phyloP scores from a whole-genome alignment of 2,329 filamentous ascomycete genomes.

The Exophiala dermatitidis region DNA sequence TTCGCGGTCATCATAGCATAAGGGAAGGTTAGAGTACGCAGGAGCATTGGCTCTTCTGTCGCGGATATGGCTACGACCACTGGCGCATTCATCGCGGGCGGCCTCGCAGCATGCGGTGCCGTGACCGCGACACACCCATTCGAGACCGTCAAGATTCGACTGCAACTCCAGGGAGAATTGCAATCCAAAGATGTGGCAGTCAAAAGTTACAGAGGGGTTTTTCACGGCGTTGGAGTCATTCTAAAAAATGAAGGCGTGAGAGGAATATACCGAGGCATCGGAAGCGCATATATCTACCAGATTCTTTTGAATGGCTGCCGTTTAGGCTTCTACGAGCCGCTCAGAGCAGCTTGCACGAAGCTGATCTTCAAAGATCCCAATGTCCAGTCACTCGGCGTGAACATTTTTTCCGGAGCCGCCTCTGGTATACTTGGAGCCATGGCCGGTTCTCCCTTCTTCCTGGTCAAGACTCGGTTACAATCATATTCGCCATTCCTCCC shows the following conservation, averaged over 20 bases:
- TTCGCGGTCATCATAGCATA: slow-evolving; percentile 2
- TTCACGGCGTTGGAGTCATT: slow-evolving; percentile 88
- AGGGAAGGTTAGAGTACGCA: background rate
- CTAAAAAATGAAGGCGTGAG: slow-evolving; percentile 78
- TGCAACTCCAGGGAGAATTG: slow-evolving; percentile 94
- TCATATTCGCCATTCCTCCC: slow-evolving; percentile 88
- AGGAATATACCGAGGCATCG: slow-evolving; percentile 81
- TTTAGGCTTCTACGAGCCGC: slow-evolving; percentile 93
- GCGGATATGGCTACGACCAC: slow-evolving; percentile 25
- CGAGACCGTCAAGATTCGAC: slow-evolving; percentile 97
- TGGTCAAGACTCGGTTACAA: slow-evolving; percentile 93
- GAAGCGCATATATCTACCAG: slow-evolving; percentile 93
- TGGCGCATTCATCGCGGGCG: slow-evolving; percentile 87
- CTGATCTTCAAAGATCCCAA: slow-evolving; percentile 63
- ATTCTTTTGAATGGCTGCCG: slow-evolving; percentile 93
- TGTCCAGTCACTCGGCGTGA: slow-evolving; percentile 80
- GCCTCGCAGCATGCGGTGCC: slow-evolving; percentile 92
- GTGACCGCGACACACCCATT: slow-evolving; percentile 97
- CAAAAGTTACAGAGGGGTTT: slow-evolving; percentile 80
- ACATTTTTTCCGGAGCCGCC: slow-evolving; percentile 84
- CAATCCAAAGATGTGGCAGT: slow-evolving; percentile 78
- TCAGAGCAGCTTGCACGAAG: slow-evolving; percentile 64
- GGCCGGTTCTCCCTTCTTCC: slow-evolving; percentile 93
- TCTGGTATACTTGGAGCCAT: slow-evolving; percentile 88
- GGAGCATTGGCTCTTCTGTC: background rate